A percentile compares a stretch with the other conserved stretches of the same genome.
Conservation (phyloP, 441 rosid species). For the Adansonia gregorii region DNA sequence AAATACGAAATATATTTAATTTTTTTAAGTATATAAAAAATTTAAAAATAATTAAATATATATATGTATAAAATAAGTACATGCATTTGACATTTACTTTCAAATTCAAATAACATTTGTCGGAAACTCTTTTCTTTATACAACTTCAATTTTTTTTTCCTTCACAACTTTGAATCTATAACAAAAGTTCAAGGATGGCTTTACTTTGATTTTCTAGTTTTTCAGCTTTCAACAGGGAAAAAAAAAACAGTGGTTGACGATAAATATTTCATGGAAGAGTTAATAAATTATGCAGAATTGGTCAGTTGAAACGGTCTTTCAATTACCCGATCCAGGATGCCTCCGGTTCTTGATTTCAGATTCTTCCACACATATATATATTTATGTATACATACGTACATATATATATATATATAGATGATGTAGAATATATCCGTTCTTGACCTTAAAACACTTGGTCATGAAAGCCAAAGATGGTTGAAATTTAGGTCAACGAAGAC, state of each 20-base stretch:
- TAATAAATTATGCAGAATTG: neutral
- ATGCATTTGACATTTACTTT: no score
- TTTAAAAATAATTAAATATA: no score
- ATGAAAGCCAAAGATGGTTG: neutral
- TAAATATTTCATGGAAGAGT: neutral
- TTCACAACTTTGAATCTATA: neutral
- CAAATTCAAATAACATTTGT: no score
- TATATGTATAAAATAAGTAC: no score
- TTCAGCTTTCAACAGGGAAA: neutral
- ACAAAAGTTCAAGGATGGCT: neutral
- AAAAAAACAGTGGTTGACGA: neutral
- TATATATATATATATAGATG: no score
- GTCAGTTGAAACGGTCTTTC: conserved; percentile 20
- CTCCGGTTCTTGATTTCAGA: neutral
- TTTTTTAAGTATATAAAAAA: no score
- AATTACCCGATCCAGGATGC: neutral
- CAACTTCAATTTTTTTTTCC: neutral
- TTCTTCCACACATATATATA: neutral
- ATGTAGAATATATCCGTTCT: neutral
- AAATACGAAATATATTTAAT: no score
- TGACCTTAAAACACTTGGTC: neutral
- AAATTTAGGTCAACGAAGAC: conserved; percentile 16
- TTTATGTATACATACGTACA: neutral
- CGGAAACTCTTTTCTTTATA: neutral
- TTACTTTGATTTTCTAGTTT: neutral